Percentiles rank a stretch among this genome's conserved stretches.
phyloP scores from a whole-genome alignment of 371 early-diverging fungal species.

The Rhizopus delemar region DNA sequence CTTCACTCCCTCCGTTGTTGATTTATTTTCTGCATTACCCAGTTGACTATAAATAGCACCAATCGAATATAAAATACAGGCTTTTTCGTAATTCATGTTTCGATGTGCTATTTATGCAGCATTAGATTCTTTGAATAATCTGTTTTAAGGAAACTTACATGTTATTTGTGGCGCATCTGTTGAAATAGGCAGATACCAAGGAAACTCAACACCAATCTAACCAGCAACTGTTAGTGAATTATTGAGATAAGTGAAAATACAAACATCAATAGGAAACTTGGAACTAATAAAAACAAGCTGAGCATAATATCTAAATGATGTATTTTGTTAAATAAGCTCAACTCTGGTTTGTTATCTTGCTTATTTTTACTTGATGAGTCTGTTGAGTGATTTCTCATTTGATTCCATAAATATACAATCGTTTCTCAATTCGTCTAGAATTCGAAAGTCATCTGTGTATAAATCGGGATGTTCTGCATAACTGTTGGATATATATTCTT shows the following conservation, averaged over 20 bases:
- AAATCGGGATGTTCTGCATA: conserved; percentile 85
- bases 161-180: conserved; percentile 30
- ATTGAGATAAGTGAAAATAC: conserved; percentile 14
- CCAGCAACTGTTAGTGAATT: neutral
- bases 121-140: neutral
- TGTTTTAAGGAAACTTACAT: conserved; percentile 21
- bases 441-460: conserved; percentile 84
- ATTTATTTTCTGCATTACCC: conserved; percentile 66
- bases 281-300: conserved; percentile 80
- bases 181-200: conserved; percentile 63
- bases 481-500: conserved; percentile 71
- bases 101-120: conserved; percentile 42
- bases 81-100: conserved; percentile 83
- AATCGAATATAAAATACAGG: conserved; percentile 81
- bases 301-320: conserved; percentile 72
- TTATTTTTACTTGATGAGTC: conserved; percentile 62
- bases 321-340: neutral
- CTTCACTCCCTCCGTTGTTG: conserved; percentile 74
- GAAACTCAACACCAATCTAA: conserved; percentile 69
- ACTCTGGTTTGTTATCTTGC: neutral
- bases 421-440: conserved; percentile 76
- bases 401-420: conserved; percentile 72
- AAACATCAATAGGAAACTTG: conserved; percentile 85
- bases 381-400: conserved; percentile 68
- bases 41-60: conserved; percentile 83